Conservation (phyloP, 768 basidiomycete genomes). For the Naematelia aurantialba region DNA sequence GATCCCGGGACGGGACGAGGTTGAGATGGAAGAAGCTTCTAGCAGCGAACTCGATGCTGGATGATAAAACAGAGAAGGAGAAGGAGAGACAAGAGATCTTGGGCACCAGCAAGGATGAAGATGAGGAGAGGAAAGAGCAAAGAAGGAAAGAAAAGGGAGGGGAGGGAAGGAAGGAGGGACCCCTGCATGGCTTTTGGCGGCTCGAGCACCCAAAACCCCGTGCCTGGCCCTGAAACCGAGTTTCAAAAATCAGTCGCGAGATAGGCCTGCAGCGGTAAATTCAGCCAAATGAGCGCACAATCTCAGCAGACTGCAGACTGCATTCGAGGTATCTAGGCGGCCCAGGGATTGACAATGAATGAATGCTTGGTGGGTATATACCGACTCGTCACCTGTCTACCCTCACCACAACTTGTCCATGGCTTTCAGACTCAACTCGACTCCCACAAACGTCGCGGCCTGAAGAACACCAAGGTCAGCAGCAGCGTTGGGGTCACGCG, state of each 20-base stretch:
- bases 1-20: too few species aligned
- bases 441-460: conserved; percentile 60
- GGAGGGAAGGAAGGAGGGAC: not conserved
- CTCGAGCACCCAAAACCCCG: too few species aligned
- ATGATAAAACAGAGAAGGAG: not conserved
- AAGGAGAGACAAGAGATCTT: not conserved
- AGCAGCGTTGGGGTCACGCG: not conserved
- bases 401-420: conserved; percentile 68
- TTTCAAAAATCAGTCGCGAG: not conserved
- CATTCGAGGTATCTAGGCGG: too few species aligned
- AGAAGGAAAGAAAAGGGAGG: not conserved
- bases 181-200: too few species aligned
- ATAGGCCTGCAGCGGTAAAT: too few species aligned
- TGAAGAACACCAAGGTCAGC: conserved; percentile 10
- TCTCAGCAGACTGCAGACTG: too few species aligned
- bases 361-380: not conserved
- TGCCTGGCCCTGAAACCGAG: not conserved
- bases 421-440: conserved; percentile 79
- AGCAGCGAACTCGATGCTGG: too few species aligned
- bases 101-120: too few species aligned
- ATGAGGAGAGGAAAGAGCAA: not conserved
- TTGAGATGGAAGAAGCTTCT: too few species aligned
- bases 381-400: too few species aligned
- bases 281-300: too few species aligned
- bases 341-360: not conserved